These are phyloP conservation scores for Talaromyces adpressus DNA, from an alignment of 495 filamentous ascomycete genomes.

Conservation along the genomic window DNA sequence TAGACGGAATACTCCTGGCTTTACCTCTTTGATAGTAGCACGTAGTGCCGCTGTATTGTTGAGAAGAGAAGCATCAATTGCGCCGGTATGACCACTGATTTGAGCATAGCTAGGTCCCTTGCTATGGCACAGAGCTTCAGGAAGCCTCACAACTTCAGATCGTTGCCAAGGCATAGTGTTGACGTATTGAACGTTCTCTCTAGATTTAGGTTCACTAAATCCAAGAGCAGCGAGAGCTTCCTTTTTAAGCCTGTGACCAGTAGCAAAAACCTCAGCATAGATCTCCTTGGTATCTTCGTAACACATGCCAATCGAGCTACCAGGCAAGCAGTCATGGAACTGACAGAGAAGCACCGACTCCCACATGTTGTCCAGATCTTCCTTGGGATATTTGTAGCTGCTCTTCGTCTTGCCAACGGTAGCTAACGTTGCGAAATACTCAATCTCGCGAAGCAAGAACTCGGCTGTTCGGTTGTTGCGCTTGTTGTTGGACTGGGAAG, in stretches of 20 bases:
- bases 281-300: slow-evolving; percentile 88
- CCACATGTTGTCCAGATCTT: slow-evolving; percentile 90
- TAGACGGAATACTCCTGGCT: slow-evolving; percentile 66
- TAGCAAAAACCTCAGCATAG: slow-evolving; percentile 76
- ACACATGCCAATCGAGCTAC: slow-evolving; percentile 94
- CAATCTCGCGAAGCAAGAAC: slow-evolving; percentile 75
- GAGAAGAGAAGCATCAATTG: slow-evolving; percentile 43
- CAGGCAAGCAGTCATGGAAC: slow-evolving; percentile 95
- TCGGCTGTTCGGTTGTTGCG: slow-evolving; percentile 84
- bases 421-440: slow-evolving; percentile 81
- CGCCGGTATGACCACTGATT: slow-evolving; percentile 35
- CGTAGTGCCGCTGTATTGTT: slow-evolving; percentile 33
- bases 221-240: slow-evolving; percentile 63
- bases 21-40: slow-evolving; percentile 59
- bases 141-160: slow-evolving; percentile 60
- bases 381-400: slow-evolving; percentile 82
- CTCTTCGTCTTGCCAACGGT: slow-evolving; percentile 53
- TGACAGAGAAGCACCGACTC: slow-evolving; percentile 80
- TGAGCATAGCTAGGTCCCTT: slow-evolving; percentile 38
- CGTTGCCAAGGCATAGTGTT: slow-evolving; percentile 85
- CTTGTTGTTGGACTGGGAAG: slow-evolving; percentile 96
- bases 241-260: slow-evolving; percentile 61
- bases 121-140: slow-evolving; percentile 23
- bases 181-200: slow-evolving; percentile 43
- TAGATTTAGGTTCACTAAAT: slow-evolving; percentile 30